These are phyloP conservation scores for Stygiomarasmius scandens DNA, from an alignment of 1,284 basidiomycete species.

Conservation along the genomic window DNA sequence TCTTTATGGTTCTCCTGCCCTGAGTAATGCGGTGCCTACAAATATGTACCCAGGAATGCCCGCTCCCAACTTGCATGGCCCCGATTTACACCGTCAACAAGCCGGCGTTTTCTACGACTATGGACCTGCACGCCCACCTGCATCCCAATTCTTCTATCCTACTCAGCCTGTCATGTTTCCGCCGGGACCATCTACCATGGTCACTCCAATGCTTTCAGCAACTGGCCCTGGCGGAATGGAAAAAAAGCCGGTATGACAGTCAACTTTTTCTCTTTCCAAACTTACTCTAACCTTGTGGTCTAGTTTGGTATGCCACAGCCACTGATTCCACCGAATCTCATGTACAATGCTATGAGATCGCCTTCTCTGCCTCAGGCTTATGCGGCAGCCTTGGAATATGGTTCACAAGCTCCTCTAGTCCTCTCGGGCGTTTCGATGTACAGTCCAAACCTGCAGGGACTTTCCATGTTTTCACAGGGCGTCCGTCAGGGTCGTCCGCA, in stretches of 20 bases:
- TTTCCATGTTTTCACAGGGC: slow-evolving; percentile 44
- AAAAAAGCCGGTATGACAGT: slow-evolving; percentile 70
- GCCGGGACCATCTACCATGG: slow-evolving; percentile 55
- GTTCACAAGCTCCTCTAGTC: slow-evolving; percentile 49
- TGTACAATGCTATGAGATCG: slow-evolving; percentile 44
- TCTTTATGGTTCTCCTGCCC: slow-evolving; percentile 48
- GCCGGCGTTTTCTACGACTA: slow-evolving; percentile 66
- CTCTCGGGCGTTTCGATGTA: slow-evolving; percentile 48
- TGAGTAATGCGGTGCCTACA: slow-evolving; percentile 44
- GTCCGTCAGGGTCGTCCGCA: slow-evolving; percentile 40
- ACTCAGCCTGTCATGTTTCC: slow-evolving; percentile 57
- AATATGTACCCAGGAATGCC: slow-evolving; percentile 49
- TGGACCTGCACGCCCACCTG: slow-evolving; percentile 45
- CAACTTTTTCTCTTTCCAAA: slow-evolving; percentile 12
- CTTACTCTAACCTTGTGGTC: slow-evolving; percentile 15
- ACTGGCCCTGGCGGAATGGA: slow-evolving; percentile 49
- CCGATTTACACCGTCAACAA: slow-evolving; percentile 51
- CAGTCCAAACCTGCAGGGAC: slow-evolving; percentile 33
- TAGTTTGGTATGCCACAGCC: slow-evolving; percentile 54
- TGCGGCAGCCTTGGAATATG: slow-evolving; percentile 48
- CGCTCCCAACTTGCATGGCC: slow-evolving; percentile 47
- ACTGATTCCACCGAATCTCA: slow-evolving; percentile 34
- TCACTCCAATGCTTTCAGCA: slow-evolving; percentile 41
- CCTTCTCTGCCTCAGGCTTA: slow-evolving; percentile 48
- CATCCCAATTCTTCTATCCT: slow-evolving; percentile 65